These are phyloP conservation scores for Monosporascus sp. DNA, from an alignment of 2,329 filamentous ascomycete species.

Conservation along the genomic window DNA sequence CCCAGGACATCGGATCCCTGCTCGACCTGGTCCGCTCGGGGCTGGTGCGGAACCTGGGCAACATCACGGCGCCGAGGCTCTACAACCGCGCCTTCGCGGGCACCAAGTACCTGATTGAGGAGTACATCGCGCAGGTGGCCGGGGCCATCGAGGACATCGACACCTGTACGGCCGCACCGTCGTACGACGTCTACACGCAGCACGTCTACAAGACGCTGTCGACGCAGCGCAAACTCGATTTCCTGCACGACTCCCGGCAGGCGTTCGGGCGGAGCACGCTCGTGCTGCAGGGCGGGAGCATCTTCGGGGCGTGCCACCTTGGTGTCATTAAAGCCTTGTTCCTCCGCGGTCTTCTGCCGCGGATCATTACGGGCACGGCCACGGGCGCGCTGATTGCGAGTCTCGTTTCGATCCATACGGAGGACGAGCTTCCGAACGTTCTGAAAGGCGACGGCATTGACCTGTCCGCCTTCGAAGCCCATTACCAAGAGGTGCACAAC, in stretches of 20 bases:
- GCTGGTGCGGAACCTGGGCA: conserved; percentile 80
- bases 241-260: conserved; percentile 80
- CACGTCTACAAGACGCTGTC: conserved; percentile 39
- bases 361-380: conserved; percentile 87
- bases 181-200: conserved; percentile 15
- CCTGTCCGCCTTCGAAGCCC: conserved; percentile 66
- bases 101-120: conserved; percentile 85
- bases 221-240: conserved; percentile 75
- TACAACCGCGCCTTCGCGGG: conserved; percentile 84
- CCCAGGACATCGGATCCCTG: conserved; percentile 67
- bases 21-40: conserved; percentile 77
- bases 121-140: conserved; percentile 83
- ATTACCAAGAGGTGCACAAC: conserved; percentile 25
- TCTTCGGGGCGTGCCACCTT: conserved; percentile 85
- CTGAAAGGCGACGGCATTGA: conserved; percentile 77
- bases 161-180: conserved; percentile 19
- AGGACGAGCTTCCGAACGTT: conserved; percentile 74
- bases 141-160: conserved; percentile 74
- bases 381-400: conserved; percentile 88
- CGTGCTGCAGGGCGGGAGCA: conserved; percentile 82
- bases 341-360: conserved; percentile 71
- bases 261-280: conserved; percentile 83
- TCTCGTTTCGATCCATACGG: conserved; percentile 79
- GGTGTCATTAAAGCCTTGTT: conserved; percentile 87
- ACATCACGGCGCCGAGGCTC: conserved; percentile 75